Conservation (phyloP, 192 early-diverging fungal species). For the Coemansia sp. region DNA sequence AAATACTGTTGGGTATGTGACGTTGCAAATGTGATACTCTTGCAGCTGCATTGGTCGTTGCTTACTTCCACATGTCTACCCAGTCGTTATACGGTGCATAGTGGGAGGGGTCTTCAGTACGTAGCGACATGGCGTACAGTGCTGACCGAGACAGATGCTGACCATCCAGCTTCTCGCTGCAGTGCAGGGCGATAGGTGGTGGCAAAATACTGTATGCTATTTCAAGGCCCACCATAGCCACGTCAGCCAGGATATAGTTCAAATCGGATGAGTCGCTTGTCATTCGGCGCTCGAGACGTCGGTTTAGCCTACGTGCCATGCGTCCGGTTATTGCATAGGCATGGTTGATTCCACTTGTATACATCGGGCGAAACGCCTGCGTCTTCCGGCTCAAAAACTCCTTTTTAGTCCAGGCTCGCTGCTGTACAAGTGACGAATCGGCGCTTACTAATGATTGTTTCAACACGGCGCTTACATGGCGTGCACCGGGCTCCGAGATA, state of each 20-base stretch:
- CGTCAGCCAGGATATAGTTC: conserved; percentile 29
- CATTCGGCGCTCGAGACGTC: conserved; percentile 11
- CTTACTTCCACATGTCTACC: conserved; percentile 9
- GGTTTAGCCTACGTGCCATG: conserved; percentile 16
- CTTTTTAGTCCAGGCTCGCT: conserved; percentile 10
- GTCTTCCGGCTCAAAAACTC: conserved; percentile 9
- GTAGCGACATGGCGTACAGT: conserved; percentile 14
- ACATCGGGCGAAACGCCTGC: conserved; percentile 7
- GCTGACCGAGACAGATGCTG: conserved; percentile 24
- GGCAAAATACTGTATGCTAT: conserved; percentile 29
- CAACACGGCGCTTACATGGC: conserved; percentile 14
- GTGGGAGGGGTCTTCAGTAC: conserved; percentile 18
- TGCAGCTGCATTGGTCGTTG: too few species aligned
- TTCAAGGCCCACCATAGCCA: conserved; percentile 16
- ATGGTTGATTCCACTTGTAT: conserved; percentile 13
- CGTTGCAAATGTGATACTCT: too few species aligned
- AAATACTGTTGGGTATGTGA: too few species aligned
- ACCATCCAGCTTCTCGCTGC: neutral
- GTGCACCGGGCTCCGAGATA: conserved; percentile 6
- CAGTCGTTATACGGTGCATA: conserved; percentile 26
- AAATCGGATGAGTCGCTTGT: conserved; percentile 12
- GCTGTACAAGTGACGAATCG: conserved; percentile 8
- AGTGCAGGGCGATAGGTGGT: conserved; percentile 14
- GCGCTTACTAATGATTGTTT: neutral
- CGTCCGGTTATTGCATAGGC: conserved; percentile 26